Percentiles rank a stretch among this genome's conserved stretches.
These are phyloP conservation scores for Nematocida sp. DNA, from an alignment of 371 early-diverging fungal species.

Conservation along the genomic window DNA sequence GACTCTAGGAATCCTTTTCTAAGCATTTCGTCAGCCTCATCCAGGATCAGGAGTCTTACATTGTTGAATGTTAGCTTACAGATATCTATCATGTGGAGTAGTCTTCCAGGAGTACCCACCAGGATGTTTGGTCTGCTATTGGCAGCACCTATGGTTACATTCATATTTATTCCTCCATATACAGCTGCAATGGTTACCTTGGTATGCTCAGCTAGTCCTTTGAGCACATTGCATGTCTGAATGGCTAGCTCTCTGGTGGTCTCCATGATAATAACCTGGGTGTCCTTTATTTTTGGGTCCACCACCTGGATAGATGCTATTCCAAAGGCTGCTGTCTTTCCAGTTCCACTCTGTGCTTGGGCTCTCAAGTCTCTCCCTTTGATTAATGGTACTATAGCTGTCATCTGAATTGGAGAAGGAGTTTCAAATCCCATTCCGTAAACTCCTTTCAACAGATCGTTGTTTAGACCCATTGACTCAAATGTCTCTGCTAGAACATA, in stretches of 20 bases:
- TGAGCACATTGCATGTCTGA: conserved; percentile 84
- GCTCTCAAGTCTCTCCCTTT: conserved; percentile 74
- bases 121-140: conserved; percentile 79
- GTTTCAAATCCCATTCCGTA: conserved; percentile 92
- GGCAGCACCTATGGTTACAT: conserved; percentile 79
- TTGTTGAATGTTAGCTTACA: conserved; percentile 73
- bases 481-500: conserved; percentile 53
- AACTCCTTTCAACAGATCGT: conserved; percentile 89
- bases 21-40: conserved; percentile 98
- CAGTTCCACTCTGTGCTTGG: conserved; percentile 75
- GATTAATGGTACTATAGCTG: conserved; percentile 87
- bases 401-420: conserved; percentile 96
- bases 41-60: conserved; percentile 90
- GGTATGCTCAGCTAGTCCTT: conserved; percentile 81
- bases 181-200: conserved; percentile 85
- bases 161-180: conserved; percentile 85
- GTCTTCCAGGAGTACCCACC: conserved; percentile 96
- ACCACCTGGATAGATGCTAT: conserved; percentile 86
- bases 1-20: conserved; percentile 93
- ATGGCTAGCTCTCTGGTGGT: conserved; percentile 97
- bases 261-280: conserved; percentile 89
- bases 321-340: conserved; percentile 98
- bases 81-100: conserved; percentile 91
- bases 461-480: conserved; percentile 70
- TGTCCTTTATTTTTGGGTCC: conserved; percentile 72